phyloP scores from a whole-genome alignment of 1,139 yeast genomes.

The Suhomyces ambrosiae region DNA sequence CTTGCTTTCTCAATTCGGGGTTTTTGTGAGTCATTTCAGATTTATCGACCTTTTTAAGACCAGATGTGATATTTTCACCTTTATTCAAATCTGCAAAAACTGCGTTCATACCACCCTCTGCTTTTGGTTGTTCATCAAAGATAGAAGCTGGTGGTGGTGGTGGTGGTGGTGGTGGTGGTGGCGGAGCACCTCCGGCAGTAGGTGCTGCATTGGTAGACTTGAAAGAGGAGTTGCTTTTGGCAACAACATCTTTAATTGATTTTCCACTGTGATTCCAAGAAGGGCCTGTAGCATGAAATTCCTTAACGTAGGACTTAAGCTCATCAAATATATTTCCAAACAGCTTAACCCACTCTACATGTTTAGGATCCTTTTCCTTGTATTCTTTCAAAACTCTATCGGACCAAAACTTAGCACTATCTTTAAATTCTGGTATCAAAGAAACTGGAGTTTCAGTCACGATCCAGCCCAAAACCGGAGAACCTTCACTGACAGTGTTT shows the following conservation, averaged over 20 bases:
- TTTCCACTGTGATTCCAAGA: constrained; percentile 61
- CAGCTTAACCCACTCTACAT: constrained; percentile 78
- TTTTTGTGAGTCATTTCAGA: constrained; percentile 95
- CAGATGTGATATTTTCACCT: constrained; percentile 82
- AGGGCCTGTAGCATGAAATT: constrained; percentile 79
- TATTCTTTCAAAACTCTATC: constrained; percentile 84
- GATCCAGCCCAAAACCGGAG: constrained; percentile 91
- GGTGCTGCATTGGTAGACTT: constrained; percentile 26
- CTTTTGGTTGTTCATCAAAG: constrained; percentile 41
- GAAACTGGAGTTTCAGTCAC: constrained; percentile 71
- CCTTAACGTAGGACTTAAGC: constrained; percentile 71
- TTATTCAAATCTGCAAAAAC: constrained; percentile 89
- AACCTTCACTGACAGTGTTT: constrained; percentile 85
- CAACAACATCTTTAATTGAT: constrained; percentile 42
- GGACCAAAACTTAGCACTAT: constrained; percentile 92
- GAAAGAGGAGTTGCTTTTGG: constrained; percentile 20
- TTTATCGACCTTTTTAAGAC: constrained; percentile 88
- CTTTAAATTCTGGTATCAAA: constrained; percentile 79
- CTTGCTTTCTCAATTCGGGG: constrained; percentile 69
- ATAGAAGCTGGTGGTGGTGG: constrained; percentile 60
- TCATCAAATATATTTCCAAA: constrained; percentile 67
- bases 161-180: constrained; percentile 61
- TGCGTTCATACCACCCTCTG: constrained; percentile 70
- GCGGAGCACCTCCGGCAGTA: constrained; percentile 54
- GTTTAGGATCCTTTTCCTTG: constrained; percentile 65